Percentiles rank a stretch among this genome's conserved stretches.
phyloP scores from a whole-genome alignment of 495 filamentous ascomycete species.

The Polyplosphaeria fusca region DNA sequence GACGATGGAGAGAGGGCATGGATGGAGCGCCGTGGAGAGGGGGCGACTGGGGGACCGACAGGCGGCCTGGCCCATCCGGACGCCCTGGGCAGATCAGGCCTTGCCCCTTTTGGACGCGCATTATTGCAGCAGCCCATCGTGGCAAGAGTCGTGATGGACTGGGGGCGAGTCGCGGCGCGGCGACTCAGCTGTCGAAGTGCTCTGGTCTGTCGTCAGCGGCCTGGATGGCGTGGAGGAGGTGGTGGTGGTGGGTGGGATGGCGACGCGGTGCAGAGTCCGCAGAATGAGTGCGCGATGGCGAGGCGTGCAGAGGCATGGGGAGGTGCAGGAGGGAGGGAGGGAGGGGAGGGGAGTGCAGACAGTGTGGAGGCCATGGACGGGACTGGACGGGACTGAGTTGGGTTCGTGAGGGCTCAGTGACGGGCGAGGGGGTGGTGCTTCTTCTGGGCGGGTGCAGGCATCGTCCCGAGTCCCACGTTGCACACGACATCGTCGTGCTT shows the following conservation, averaged over 20 bases:
- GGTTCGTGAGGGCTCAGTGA: too few relatives aligned
- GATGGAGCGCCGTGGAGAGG: neutral
- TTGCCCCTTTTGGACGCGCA: constrained; percentile 8
- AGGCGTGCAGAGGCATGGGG: too few relatives aligned
- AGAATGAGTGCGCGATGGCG: too few relatives aligned
- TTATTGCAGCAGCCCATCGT: constrained; percentile 11
- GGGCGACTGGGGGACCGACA: constrained; percentile 8
- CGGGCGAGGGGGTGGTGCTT: too few relatives aligned
- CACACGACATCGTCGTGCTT: neutral
- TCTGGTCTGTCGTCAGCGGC: neutral
- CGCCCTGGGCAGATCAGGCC: constrained; percentile 23
- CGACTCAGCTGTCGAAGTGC: constrained; percentile 2
- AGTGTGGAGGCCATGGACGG: too few relatives aligned
- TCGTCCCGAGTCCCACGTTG: constrained; percentile 8
- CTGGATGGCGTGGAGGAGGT: too few relatives aligned
- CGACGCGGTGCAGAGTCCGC: too few relatives aligned
- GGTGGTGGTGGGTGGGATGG: too few relatives aligned
- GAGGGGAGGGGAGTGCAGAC: too few relatives aligned
- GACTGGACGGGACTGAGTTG: too few relatives aligned
- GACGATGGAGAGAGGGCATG: constrained; percentile 18
- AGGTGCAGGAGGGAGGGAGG: too few relatives aligned
- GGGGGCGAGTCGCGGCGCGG: neutral
- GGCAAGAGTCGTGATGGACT: neutral
- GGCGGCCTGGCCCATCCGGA: constrained; percentile 5
- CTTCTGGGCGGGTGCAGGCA: too few relatives aligned